These are phyloP conservation scores for Suhomyces emberorum DNA, from an alignment of 805 yeast species.

Conservation along the genomic window DNA sequence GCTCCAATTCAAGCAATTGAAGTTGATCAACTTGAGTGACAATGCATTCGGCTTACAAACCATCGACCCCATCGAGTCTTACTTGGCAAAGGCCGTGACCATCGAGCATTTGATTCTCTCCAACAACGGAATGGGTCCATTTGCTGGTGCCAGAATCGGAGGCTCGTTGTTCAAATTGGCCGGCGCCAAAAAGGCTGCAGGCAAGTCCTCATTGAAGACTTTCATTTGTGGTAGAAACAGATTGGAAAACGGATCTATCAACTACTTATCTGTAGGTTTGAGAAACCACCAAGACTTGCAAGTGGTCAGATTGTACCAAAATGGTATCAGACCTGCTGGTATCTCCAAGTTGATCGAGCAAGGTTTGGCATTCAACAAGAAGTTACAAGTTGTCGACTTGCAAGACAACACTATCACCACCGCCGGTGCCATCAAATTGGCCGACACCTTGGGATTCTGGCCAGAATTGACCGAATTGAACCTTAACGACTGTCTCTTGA, in stretches of 20 bases:
- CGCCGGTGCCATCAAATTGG: slow-evolving; percentile 56
- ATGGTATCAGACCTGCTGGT: slow-evolving; percentile 96
- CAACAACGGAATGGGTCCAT: slow-evolving; percentile 98
- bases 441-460: slow-evolving; percentile 58
- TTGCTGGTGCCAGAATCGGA: slow-evolving; percentile 94
- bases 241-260: slow-evolving; percentile 90
- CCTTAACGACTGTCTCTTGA: slow-evolving; percentile 84
- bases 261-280: slow-evolving; percentile 79
- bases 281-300: slow-evolving; percentile 74
- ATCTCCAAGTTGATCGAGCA: slow-evolving; percentile 66
- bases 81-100: slow-evolving; percentile 69
- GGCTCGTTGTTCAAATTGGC: slow-evolving; percentile 74
- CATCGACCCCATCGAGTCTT: slow-evolving; percentile 81
- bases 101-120: slow-evolving; percentile 84
- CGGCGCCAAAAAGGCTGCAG: slow-evolving; percentile 52
- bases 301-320: slow-evolving; percentile 81
- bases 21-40: slow-evolving; percentile 80
- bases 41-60: slow-evolving; percentile 97
- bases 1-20: slow-evolving; percentile 62
- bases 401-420: slow-evolving; percentile 94
- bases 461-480: slow-evolving; percentile 67
- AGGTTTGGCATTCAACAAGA: slow-evolving; percentile 63
- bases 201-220: slow-evolving; percentile 61
- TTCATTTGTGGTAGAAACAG: slow-evolving; percentile 97
- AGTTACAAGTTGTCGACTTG: slow-evolving; percentile 70